Evolutionary conservation across 306 rosid genomes (phyloP), one percentile per base, ranked within the genome.

Genomic region (Begonia fuchsioides): DNA sequence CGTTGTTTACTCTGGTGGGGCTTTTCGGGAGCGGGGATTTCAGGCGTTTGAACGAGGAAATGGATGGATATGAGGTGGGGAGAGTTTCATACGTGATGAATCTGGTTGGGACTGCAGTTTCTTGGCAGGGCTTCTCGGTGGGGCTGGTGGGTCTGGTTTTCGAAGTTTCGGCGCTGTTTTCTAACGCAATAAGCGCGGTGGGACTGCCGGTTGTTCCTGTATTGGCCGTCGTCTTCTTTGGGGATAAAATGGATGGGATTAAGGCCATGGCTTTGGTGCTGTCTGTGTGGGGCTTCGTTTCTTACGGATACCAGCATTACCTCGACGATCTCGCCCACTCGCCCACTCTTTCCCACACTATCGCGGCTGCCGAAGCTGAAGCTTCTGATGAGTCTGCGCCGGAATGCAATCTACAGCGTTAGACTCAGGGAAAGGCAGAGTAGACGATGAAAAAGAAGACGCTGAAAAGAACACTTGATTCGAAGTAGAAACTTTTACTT

Each of bases 221-320:
- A 58, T 13, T 61, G 0, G 81, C 78, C 8, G 60, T 68, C 13
- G 7, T 68, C 7, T 56, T 74, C 50, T 72, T 72, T 54, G 68
- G 66, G 15, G 79, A 72, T 4, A 59, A 56, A 10, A 60, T 72
- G 68, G 47, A 61, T 32, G 83, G 69, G 15, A 11, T 65, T 7
- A 72, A 68, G 72, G 76, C 17, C 6, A 57, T 72, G 9, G 58
- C 83, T 3, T 26, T 63, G 67, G 53, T 73, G 8, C 47, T 76
- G 61, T 65, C 73, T 7, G 20, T 65, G 39, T 76, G 76, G 76
- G 83, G 79, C 0, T 59, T 72, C 49, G 44, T 60, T n/a, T 76
- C 83, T 7, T 72, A 66, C 18, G 49, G 43, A 10, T 72, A 69
- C 69, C 76, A 77, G 38, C 64, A 66, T 13, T 63, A 66, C 40